Conservation (phyloP, 2,329 filamentous ascomycete species). For the Chaetothyriales sp. region DNA sequence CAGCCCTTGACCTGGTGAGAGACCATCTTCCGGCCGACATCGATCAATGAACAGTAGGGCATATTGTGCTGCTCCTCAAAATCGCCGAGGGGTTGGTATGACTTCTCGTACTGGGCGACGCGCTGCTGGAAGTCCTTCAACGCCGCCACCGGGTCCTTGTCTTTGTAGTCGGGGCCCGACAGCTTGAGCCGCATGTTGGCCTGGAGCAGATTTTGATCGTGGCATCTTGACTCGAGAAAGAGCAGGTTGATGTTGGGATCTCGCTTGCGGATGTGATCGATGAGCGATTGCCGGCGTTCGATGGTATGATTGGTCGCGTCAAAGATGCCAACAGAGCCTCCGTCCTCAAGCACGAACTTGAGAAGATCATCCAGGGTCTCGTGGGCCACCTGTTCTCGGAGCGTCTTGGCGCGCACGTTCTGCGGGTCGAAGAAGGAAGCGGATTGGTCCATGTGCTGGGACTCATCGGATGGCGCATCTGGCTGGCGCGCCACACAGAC, state of each 20-base stretch:
- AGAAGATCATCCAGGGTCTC: slow-evolving; percentile 85
- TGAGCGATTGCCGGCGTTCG: slow-evolving; percentile 66
- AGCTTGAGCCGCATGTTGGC: slow-evolving; percentile 96
- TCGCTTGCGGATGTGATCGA: slow-evolving; percentile 65
- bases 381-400: slow-evolving; percentile 83
- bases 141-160: slow-evolving; percentile 76
- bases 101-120: slow-evolving; percentile 84
- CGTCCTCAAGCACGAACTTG: slow-evolving; percentile 69
- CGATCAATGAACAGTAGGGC: slow-evolving; percentile 95
- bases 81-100: slow-evolving; percentile 77
- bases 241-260: slow-evolving; percentile 77
- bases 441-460: slow-evolving; percentile 64
- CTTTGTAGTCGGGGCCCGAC: slow-evolving; percentile 87
- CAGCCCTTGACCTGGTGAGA: slow-evolving; percentile 86
- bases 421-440: slow-evolving; percentile 87
- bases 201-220: slow-evolving; percentile 71
- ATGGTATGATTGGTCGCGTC: slow-evolving; percentile 97
- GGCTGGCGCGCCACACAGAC: slow-evolving; percentile 14
- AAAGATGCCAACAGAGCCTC: slow-evolving; percentile 83
- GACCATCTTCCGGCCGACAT: slow-evolving; percentile 88
- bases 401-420: slow-evolving; percentile 65
- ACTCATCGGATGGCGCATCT: not conserved
- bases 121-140: slow-evolving; percentile 85
- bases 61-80: slow-evolving; percentile 84
- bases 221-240: slow-evolving; percentile 89